phyloP scores from a whole-genome alignment of 1,139 yeast species.

The Nakaseomyces bracarensis region DNA sequence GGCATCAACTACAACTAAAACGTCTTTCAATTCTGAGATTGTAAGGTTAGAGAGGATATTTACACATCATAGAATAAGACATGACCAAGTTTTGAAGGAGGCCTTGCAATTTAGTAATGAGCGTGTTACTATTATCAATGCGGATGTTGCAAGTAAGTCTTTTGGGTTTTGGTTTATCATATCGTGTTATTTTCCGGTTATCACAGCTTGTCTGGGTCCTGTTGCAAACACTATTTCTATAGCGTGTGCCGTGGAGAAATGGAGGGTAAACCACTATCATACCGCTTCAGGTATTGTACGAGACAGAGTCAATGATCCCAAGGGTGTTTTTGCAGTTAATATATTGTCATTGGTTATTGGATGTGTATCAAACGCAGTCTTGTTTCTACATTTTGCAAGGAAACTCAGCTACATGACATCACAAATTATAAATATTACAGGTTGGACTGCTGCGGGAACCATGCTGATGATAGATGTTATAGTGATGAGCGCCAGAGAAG shows the following conservation, averaged over 20 bases:
- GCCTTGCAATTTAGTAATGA: constrained; percentile 22
- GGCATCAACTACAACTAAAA: not conserved
- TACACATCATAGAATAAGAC: constrained; percentile 3
- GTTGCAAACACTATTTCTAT: constrained; percentile 64
- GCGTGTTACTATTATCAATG: constrained; percentile 24
- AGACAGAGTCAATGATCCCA: constrained; percentile 31
- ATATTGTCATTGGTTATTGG: constrained; percentile 57
- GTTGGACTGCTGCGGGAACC: constrained; percentile 54
- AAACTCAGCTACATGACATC: constrained; percentile 48
- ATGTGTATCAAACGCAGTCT: constrained; percentile 52
- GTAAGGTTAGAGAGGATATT: constrained; percentile 1
- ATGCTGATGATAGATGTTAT: constrained; percentile 45
- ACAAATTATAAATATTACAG: constrained; percentile 51
- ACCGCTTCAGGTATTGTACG: not conserved
- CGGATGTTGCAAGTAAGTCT: constrained; percentile 20
- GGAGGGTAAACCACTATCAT: constrained; percentile 38
- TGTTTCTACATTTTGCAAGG: constrained; percentile 59
- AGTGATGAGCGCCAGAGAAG: constrained; percentile 20
- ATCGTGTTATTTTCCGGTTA: constrained; percentile 60
- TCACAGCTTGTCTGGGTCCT: constrained; percentile 74
- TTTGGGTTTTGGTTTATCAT: constrained; percentile 53
- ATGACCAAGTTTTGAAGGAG: constrained; percentile 14
- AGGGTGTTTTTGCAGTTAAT: constrained; percentile 47
- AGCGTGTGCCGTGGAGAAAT: constrained; percentile 61
- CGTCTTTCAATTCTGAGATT: constrained; percentile 2